Conservation (phyloP, 1,284 basidiomycete species). For the Meira nashicola region DNA sequence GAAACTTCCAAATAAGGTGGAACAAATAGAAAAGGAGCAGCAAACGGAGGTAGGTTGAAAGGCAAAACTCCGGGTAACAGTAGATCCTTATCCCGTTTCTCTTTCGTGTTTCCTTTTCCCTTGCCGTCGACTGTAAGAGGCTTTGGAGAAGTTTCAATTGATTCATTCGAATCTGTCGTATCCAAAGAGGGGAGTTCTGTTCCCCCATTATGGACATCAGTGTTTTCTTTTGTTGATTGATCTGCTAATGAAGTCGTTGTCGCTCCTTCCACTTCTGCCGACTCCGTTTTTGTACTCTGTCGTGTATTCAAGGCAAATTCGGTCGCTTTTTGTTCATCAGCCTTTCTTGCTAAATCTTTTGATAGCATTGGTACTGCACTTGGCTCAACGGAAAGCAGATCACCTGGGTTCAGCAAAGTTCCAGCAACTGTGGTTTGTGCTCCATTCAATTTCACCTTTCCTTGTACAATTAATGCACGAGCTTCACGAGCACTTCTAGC, state of each 20-base stretch:
- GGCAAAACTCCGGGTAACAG: slow-evolving; percentile 43
- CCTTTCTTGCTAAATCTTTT: slow-evolving; percentile 32
- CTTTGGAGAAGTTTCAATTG: not conserved
- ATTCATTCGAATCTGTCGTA: not conserved
- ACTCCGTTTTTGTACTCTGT: not conserved
- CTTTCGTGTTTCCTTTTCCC: not conserved
- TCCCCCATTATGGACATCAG: not conserved
- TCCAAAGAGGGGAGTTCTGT: not conserved
- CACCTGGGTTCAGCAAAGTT: slow-evolving; percentile 84
- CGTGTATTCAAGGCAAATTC: not conserved
- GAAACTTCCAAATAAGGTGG: slow-evolving; percentile 90
- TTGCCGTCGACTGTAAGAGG: not conserved
- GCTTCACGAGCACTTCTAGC: slow-evolving; percentile 86
- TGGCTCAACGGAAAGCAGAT: slow-evolving; percentile 86
- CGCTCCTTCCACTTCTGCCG: not conserved
- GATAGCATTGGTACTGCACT: slow-evolving; percentile 66
- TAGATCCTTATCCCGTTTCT: slow-evolving; percentile 16
- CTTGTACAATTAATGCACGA: slow-evolving; percentile 76
- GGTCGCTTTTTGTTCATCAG: slow-evolving; percentile 21
- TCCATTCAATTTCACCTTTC: slow-evolving; percentile 84
- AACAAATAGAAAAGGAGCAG: slow-evolving; percentile 87
- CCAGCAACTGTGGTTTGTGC: slow-evolving; percentile 79
- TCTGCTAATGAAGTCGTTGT: not conserved
- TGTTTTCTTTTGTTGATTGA: not conserved
- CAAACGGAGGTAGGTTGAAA: slow-evolving; percentile 81